Conservation (phyloP, 2,329 filamentous ascomycete genomes). For the Beauveria asiatica region DNA sequence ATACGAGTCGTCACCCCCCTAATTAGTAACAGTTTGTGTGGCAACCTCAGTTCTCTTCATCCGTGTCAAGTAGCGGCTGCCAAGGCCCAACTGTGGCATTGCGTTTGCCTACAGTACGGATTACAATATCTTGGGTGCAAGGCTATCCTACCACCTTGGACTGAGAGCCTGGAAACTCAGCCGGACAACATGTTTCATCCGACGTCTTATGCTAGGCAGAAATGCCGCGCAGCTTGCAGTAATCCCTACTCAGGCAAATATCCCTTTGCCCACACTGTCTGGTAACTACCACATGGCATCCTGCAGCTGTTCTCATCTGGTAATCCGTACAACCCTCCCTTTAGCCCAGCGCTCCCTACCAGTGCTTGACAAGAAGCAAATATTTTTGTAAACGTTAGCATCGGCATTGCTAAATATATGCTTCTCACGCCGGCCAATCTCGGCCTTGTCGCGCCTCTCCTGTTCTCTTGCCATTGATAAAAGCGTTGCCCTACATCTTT, state of each 20-base stretch:
- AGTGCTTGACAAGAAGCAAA: neutral
- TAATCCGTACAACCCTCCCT: neutral
- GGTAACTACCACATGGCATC: neutral
- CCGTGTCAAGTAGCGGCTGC: neutral
- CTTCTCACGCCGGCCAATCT: neutral
- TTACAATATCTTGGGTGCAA: neutral
- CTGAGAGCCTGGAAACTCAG: neutral
- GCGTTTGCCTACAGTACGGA: neutral
- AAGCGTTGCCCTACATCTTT: neutral
- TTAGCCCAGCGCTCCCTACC: neutral
- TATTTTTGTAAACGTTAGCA: no score
- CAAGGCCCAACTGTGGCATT: neutral
- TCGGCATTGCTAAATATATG: neutral
- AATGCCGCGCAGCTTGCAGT: neutral
- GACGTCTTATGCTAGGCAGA: neutral
- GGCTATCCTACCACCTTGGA: neutral
- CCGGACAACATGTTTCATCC: neutral
- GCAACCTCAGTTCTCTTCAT: no score
- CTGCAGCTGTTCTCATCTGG: neutral
- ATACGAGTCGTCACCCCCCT: neutral
- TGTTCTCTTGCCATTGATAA: neutral
- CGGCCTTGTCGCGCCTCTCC: neutral
- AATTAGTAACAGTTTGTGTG: neutral
- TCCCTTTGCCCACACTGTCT: neutral
- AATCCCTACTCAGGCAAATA: no score